Conservation (phyloP, 176 grass and related monocot genomes). For the Carex kokanica region DNA sequence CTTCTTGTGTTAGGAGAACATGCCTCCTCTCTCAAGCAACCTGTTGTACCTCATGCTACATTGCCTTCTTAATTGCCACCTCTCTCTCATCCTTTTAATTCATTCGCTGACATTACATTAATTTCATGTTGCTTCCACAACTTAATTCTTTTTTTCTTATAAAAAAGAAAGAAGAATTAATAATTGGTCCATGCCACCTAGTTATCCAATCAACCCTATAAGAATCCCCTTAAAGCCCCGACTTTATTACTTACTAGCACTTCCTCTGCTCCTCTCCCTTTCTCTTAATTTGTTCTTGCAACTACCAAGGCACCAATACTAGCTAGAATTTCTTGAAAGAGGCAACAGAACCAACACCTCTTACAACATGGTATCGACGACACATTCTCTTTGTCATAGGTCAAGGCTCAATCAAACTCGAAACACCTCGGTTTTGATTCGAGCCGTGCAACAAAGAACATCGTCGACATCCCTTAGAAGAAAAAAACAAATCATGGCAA, state of each 20-base stretch:
- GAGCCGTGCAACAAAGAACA: conserved; percentile 4
- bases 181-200: conserved; percentile 24
- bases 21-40: conserved; percentile 16
- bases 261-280: background rate
- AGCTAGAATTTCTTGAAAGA: conserved; percentile 1
- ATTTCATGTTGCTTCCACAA: conserved; percentile 12
- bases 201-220: conserved; percentile 15
- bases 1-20: conserved; percentile 30
- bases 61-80: conserved; percentile 16
- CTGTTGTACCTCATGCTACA: background rate
- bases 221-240: background rate
- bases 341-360: background rate
- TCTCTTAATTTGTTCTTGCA: background rate
- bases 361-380: conserved; percentile 22
- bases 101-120: background rate
- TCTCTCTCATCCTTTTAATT: background rate
- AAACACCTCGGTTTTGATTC: background rate
- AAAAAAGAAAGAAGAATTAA: background rate
- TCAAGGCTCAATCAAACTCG: background rate
- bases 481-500: conserved; percentile 17
- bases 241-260: background rate
- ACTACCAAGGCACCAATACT: background rate
- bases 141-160: background rate
- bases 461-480: background rate
- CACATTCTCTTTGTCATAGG: conserved; percentile 5